These are phyloP conservation scores for Mycena indigotica DNA, from an alignment of 768 basidiomycete genomes.

Conservation along the genomic window DNA sequence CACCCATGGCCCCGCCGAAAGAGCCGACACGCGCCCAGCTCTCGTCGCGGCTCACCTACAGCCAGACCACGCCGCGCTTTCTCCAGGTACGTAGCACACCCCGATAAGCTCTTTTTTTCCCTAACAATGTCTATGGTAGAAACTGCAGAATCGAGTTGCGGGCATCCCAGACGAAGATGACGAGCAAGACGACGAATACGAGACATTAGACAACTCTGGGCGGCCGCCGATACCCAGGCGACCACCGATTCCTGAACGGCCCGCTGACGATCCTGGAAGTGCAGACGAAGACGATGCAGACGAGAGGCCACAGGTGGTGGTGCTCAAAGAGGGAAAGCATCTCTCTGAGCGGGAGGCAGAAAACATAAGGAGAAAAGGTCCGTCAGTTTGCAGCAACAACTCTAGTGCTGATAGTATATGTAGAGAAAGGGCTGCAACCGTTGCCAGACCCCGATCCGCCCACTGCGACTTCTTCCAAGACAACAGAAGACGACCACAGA, in stretches of 20 bases:
- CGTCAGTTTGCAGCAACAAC: conserved; percentile 16
- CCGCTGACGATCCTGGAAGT: conserved; percentile 68
- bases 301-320: conserved; percentile 88
- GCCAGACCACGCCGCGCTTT: conserved; percentile 50
- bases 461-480: not conserved
- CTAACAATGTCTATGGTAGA: conserved; percentile 41
- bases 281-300: conserved; percentile 73
- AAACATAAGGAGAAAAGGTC: conserved; percentile 75
- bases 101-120: not conserved
- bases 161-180: conserved; percentile 53
- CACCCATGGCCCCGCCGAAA: conserved; percentile 49
- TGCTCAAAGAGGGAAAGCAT: conserved; percentile 87
- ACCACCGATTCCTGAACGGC: conserved; percentile 70
- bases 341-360: conserved; percentile 76
- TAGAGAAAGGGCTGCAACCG: conserved; percentile 65
- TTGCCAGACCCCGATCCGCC: conserved; percentile 35
- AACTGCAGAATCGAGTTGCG: conserved; percentile 62
- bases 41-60: conserved; percentile 70
- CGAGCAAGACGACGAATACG: conserved; percentile 51
- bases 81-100: conserved; percentile 2
- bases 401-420: conserved; percentile 3
- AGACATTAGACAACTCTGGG: conserved; percentile 62
- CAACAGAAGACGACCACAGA: conserved; percentile 27
- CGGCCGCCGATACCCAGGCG: conserved; percentile 74
- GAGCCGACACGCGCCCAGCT: conserved; percentile 74